Conservation (phyloP, 2,329 filamentous ascomycete species). For the Ampelomyces quisqualis region DNA sequence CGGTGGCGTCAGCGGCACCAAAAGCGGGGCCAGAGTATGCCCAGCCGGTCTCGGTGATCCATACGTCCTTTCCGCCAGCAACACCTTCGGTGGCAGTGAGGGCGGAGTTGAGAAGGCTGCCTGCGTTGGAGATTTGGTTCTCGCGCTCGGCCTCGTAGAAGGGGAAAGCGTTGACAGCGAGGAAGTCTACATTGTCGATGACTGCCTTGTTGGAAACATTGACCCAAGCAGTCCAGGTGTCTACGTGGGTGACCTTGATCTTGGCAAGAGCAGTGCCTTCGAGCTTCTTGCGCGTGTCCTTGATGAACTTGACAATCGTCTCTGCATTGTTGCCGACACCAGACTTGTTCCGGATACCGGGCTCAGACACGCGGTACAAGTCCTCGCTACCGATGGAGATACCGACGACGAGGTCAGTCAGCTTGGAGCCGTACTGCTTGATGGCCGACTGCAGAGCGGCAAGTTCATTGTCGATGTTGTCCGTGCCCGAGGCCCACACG, state of each 20-base stretch:
- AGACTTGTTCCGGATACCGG: slow-evolving; percentile 62
- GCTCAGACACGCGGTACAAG: slow-evolving; percentile 70
- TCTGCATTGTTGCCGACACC: slow-evolving; percentile 64
- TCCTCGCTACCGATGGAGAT: slow-evolving; percentile 44
- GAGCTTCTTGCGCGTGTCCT: slow-evolving; percentile 51
- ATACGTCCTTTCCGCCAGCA: slow-evolving; percentile 37
- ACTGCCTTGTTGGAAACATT: slow-evolving; percentile 41
- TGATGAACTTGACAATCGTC: slow-evolving; percentile 61
- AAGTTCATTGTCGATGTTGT: slow-evolving; percentile 39
- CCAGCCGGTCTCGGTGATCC: slow-evolving; percentile 46
- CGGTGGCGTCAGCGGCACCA: slow-evolving; percentile 29
- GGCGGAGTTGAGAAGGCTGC: slow-evolving; percentile 41
- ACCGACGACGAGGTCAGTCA: slow-evolving; percentile 51
- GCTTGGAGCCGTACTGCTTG: slow-evolving; percentile 45
- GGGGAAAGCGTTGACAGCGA: slow-evolving; percentile 42
- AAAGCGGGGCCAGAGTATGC: slow-evolving; percentile 35
- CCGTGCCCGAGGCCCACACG: slow-evolving; percentile 56
- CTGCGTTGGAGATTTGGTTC: slow-evolving; percentile 43
- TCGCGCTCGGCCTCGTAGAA: slow-evolving; percentile 40
- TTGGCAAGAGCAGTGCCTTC: slow-evolving; percentile 59
- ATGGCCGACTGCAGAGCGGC: slow-evolving; percentile 36
- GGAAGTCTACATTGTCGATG: slow-evolving; percentile 41
- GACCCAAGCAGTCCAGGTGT: slow-evolving; percentile 42
- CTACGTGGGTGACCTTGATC: slow-evolving; percentile 49
- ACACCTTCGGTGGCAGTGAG: slow-evolving; percentile 33